A percentile compares a stretch with the other conserved stretches of the same genome.
These are phyloP conservation scores for Senna tora DNA, from an alignment of 306 rosid species.

Conservation along the genomic window DNA sequence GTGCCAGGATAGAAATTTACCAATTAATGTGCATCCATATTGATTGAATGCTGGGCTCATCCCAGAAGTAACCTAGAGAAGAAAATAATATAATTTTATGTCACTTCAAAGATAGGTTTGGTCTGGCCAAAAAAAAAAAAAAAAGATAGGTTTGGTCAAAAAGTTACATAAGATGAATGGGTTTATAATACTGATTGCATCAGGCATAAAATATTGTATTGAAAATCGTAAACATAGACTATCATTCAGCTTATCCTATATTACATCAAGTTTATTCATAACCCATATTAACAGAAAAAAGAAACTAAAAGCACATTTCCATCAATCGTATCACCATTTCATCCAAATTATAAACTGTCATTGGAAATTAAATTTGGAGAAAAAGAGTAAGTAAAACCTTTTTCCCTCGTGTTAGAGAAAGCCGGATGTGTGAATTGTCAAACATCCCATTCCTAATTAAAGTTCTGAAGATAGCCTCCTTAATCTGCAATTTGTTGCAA, in stretches of 20 bases:
- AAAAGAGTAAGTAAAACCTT: conserved; percentile 53
- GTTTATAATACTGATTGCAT: conserved; percentile 3
- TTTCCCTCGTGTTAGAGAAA: conserved; percentile 81
- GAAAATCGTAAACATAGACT: background rate
- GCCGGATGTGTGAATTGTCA: conserved; percentile 76
- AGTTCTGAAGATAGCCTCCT: conserved; percentile 79
- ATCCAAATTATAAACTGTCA: conserved; percentile 4
- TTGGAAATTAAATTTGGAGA: background rate
- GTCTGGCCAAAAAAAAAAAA: too few species aligned
- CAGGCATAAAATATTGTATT: conserved; percentile 20
- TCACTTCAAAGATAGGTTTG: conserved; percentile 14
- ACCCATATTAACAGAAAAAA: conserved; percentile 4
- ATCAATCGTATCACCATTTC: background rate
- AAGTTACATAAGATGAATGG: conserved; percentile 11
- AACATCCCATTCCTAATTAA: conserved; percentile 83
- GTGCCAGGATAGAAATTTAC: conserved; percentile 46
- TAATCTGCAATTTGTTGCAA: conserved; percentile 58
- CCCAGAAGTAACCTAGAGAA: conserved; percentile 81
- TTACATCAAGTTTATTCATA: conserved; percentile 11
- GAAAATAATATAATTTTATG: conserved; percentile 15
- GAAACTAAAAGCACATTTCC: background rate
- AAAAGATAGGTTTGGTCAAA: conserved; percentile 6
- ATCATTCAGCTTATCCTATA: conserved; percentile 7
- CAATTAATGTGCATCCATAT: conserved; percentile 86
- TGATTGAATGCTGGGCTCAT: conserved; percentile 86